Conservation (phyloP, 2,329 filamentous ascomycete species). For the Pseudogymnoascus verrucosus region DNA sequence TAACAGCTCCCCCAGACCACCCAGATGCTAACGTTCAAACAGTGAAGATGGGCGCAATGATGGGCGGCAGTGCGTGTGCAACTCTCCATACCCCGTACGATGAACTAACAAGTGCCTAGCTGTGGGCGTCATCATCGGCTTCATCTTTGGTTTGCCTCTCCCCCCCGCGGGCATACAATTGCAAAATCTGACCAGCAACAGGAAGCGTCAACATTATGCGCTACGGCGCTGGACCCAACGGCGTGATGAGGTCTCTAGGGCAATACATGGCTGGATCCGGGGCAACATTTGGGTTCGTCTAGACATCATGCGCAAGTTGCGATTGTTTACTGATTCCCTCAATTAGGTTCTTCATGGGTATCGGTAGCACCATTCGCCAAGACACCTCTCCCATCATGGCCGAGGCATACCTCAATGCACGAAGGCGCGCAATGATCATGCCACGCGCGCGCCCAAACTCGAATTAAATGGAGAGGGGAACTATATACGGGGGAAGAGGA, state of each 20-base stretch:
- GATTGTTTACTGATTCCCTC: slow-evolving; percentile 16
- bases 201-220: slow-evolving; percentile 91
- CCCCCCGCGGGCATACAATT: not conserved
- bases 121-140: slow-evolving; percentile 92
- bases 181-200: slow-evolving; percentile 30
- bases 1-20: slow-evolving; percentile 10
- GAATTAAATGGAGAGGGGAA: not conserved
- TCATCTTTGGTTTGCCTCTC: slow-evolving; percentile 72
- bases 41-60: slow-evolving; percentile 99
- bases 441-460: slow-evolving; percentile 14
- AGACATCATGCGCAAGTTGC: not conserved
- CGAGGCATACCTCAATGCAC: slow-evolving; percentile 68
- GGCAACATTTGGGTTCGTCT: slow-evolving; percentile 81
- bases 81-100: not conserved
- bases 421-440: slow-evolving; percentile 65
- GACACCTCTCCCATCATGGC: slow-evolving; percentile 69
- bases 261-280: slow-evolving; percentile 96
- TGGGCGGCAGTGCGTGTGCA: slow-evolving; percentile 80
- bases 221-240: slow-evolving; percentile 87
- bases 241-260: slow-evolving; percentile 86
- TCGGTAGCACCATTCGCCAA: slow-evolving; percentile 91
- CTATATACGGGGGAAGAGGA: not conserved
- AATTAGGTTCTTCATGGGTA: slow-evolving; percentile 89
- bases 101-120: slow-evolving; percentile 45
- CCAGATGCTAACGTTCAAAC: slow-evolving; percentile 22